Evolutionary conservation across 2,329 filamentous ascomycete genomes (phyloP).

Genomic region (Diaporthe sp.): DNA sequence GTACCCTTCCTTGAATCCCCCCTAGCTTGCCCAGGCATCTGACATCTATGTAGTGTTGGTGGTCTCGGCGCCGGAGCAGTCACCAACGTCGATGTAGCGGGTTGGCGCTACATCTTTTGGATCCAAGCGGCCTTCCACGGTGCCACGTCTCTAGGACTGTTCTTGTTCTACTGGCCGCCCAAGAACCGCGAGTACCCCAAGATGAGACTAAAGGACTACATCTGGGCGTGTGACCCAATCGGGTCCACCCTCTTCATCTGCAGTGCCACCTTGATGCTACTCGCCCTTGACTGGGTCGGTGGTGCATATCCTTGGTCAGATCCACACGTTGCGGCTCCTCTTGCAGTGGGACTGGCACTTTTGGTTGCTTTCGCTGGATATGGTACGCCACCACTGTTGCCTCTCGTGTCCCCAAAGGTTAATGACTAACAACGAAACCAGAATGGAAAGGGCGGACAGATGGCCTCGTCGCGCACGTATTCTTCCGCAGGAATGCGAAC

Average conservation of each 20-base stretch:
- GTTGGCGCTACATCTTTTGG: constrained; percentile 72
- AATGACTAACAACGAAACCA: constrained; percentile 43
- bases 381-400: constrained; percentile 49
- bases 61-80: constrained; percentile 65
- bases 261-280: constrained; percentile 59
- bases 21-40: neutral
- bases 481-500: constrained; percentile 67
- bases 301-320: constrained; percentile 57
- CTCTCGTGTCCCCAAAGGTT: neutral
- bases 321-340: constrained; percentile 56
- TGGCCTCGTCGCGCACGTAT: constrained; percentile 68
- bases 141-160: constrained; percentile 60
- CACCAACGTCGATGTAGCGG: constrained; percentile 60
- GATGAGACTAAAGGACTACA: constrained; percentile 55
- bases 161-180: constrained; percentile 63
- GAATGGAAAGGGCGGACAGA: constrained; percentile 69
- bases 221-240: constrained; percentile 64
- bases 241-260: constrained; percentile 60
- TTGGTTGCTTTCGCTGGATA: constrained; percentile 57
- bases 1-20: neutral
- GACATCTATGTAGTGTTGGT: constrained; percentile 55
- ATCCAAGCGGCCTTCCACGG: constrained; percentile 69
- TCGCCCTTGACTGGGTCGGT: constrained; percentile 62
- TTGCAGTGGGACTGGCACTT: constrained; percentile 58
- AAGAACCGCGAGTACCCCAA: constrained; percentile 54